Conservation (phyloP, 176 grass and related monocot species). For the Elymus sibiricus region DNA sequence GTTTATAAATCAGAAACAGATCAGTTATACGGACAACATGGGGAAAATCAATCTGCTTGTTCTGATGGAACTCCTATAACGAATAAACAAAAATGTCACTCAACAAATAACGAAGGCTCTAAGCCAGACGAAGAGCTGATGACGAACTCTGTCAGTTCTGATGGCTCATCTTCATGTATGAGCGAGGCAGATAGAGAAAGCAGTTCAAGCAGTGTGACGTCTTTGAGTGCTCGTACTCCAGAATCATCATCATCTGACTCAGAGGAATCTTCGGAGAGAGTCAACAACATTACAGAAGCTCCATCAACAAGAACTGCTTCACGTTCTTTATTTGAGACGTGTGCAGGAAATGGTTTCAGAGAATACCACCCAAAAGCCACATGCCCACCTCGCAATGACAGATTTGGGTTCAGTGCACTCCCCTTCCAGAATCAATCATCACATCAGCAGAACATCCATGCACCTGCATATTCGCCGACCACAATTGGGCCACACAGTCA, state of each 20-base stretch:
- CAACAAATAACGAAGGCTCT: slow-evolving; percentile 29
- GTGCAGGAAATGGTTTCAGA: slow-evolving; percentile 46
- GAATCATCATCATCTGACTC: slow-evolving; percentile 83
- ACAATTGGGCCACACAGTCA: slow-evolving; percentile 49
- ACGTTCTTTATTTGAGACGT: slow-evolving; percentile 48
- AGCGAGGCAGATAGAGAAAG: slow-evolving; percentile 78
- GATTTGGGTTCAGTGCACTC: slow-evolving; percentile 25
- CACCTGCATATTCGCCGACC: slow-evolving; percentile 41
- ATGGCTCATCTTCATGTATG: slow-evolving; percentile 67
- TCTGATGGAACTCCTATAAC: slow-evolving; percentile 19
- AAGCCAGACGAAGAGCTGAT: slow-evolving; percentile 40
- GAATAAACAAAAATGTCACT: slow-evolving; percentile 30
- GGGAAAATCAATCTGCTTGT: slow-evolving; percentile 19
- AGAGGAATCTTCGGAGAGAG: slow-evolving; percentile 56
- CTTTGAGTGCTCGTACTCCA: slow-evolving; percentile 55
- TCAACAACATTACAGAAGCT: slow-evolving; percentile 13
- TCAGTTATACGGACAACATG: slow-evolving; percentile 3
- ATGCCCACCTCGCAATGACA: slow-evolving; percentile 24
- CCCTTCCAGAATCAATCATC: slow-evolving; percentile 25
- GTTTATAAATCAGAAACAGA: slow-evolving; percentile 28
- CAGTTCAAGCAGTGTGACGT: slow-evolving; percentile 62
- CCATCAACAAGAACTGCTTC: slow-evolving; percentile 36
- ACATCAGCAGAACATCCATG: slow-evolving; percentile 52
- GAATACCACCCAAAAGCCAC: slow-evolving; percentile 46
- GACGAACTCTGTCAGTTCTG: slow-evolving; percentile 51